phyloP scores from a whole-genome alignment of 805 yeast species.

The Sporopachydermia lactativora region DNA sequence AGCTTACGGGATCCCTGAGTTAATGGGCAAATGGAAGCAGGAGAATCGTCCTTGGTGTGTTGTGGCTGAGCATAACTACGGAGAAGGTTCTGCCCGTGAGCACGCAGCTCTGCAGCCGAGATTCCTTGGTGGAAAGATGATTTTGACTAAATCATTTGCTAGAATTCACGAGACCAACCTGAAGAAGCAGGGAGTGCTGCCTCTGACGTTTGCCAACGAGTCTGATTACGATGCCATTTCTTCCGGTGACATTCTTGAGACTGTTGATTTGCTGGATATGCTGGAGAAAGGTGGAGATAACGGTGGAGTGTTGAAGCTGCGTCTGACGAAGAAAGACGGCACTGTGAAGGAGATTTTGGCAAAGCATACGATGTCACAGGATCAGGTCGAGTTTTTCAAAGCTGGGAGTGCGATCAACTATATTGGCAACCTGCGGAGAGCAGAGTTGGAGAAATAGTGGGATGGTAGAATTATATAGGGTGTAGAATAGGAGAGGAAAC shows the following conservation, averaged over 20 bases:
- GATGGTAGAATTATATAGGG: conserved; percentile 2
- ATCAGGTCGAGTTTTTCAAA: conserved; percentile 89
- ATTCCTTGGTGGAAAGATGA: conserved; percentile 82
- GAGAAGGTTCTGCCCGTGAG: conserved; percentile 99
- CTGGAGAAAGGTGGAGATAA: conserved; percentile 72
- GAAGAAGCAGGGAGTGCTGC: conserved; percentile 96
- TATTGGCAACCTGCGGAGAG: conserved; percentile 49
- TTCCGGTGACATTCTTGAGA: conserved; percentile 67
- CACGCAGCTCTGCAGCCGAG: conserved; percentile 96
- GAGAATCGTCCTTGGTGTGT: conserved; percentile 84
- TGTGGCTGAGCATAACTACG: conserved; percentile 94
- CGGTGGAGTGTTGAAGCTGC: conserved; percentile 64
- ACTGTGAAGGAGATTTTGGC: conserved; percentile 53
- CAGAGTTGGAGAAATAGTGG: conserved; percentile 12
- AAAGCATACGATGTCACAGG: conserved; percentile 94
- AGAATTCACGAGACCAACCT: conserved; percentile 97
- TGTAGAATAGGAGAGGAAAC: conserved; percentile 2
- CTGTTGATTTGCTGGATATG: conserved; percentile 63
- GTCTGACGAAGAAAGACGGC: conserved; percentile 66
- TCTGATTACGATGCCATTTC: conserved; percentile 71
- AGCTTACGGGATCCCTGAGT: conserved; percentile 75
- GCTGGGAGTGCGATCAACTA: conserved; percentile 95
- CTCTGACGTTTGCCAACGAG: conserved; percentile 84
- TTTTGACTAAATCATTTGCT: conserved; percentile 89
- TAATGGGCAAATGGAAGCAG: conserved; percentile 90